Base-by-base conservation (phyloP, 352 stramenopile species). In the Globisporangium sylvaticum region DNA sequence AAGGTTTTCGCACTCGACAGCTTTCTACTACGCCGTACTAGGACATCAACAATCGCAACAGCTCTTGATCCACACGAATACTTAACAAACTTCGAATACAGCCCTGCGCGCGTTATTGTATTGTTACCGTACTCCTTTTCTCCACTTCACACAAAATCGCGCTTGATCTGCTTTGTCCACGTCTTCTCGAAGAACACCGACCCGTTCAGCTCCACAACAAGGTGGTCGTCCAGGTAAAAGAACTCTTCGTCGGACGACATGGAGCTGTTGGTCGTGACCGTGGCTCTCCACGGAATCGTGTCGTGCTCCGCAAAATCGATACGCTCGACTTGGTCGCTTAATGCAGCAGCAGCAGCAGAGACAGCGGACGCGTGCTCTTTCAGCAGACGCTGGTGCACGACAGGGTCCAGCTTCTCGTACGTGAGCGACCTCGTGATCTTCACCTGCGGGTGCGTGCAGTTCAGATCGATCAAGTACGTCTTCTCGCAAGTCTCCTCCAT, bases 401-500 rank as follows among this genome's bases (percentile, higher is more conserved):
- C 63, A 1, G 60, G 9, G 6, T 77, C 22, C 15, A 84, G 52
- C 53, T 84, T 79, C 37, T 83, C 74, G 58, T 81, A 83, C 58
- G 66, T 79, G 10, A 86, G 74, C 18, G 65, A 71, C 4, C 76
- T 68, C 32, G 74, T 73, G 54, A 86, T 83, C 32, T 60, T 73
- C 32, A 72, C 78, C 5, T 64, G 62, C 4, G 76, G 76, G n/a
- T 68, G 70, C 9, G 71, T 61, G 57, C 74, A 75, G 37, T 70
- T 66, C 3, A 67, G 39, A 29, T 86, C 76, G 31, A 82, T 76
- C 15, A 66, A 65, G 63, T 86, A 86, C 48, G 66, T 79, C 55
- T 86, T 83, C 32, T 67, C 61, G 1, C 68, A 78, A n/a, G 62
- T 78, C 58, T 86, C 76, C 10, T 83, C 76, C 71, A 83, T 83